A percentile compares a stretch with the other conserved stretches of the same genome.
phyloP scores from a whole-genome alignment of 163 green algal species.

The Scenedesmus sp. region DNA sequence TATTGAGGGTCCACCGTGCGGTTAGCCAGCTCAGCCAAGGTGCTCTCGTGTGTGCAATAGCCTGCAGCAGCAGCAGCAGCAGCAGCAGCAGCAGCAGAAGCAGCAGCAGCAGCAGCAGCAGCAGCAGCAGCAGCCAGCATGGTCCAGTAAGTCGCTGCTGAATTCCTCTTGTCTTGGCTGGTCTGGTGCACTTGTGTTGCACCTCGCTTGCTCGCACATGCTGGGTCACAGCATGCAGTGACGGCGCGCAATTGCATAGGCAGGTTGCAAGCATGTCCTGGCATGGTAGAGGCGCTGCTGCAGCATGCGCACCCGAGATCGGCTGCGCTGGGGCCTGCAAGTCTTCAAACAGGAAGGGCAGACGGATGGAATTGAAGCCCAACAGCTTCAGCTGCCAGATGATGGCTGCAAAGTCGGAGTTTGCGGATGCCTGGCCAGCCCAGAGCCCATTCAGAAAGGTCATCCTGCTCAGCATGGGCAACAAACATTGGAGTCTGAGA shows the following conservation, averaged over 20 bases:
- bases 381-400: constrained; percentile 46
- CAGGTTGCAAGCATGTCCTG: too few relatives aligned
- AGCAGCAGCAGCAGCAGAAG: too few relatives aligned
- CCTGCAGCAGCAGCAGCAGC: neutral
- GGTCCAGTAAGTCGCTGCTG: neutral
- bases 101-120: neutral
- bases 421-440: constrained; percentile 14
- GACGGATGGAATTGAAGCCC: constrained; percentile 54
- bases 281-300: neutral
- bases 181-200: too few relatives aligned
- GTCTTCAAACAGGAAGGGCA: constrained; percentile 55
- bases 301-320: neutral
- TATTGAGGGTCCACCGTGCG: constrained; percentile 43
- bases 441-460: constrained; percentile 50
- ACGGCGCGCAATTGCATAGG: neutral
- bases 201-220: neutral
- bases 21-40: constrained; percentile 28
- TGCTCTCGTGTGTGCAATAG: constrained; percentile 49
- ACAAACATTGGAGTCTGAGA: too few relatives aligned
- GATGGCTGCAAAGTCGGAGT: constrained; percentile 50
- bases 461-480: constrained; percentile 21
- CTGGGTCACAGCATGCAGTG: neutral
- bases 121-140: neutral
- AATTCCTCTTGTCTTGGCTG: neutral
- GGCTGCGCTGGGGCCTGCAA: neutral